These are phyloP conservation scores for Aspergillus leporis DNA, from an alignment of 495 filamentous ascomycete species.

Conservation along the genomic window DNA sequence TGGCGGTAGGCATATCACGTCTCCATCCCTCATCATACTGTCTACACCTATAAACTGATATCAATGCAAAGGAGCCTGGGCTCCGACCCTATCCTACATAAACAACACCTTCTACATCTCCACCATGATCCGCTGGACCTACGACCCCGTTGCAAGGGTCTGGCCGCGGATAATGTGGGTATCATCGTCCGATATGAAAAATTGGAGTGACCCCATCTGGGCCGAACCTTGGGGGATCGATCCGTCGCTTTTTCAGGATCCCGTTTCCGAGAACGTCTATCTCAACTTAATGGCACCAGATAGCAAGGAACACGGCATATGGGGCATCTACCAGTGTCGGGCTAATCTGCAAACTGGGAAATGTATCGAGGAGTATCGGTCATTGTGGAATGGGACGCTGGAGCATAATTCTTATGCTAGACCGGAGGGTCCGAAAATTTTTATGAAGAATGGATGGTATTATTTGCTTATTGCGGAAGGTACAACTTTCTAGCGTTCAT, in stretches of 20 bases:
- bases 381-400: conserved; percentile 8
- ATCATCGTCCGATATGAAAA: conserved; percentile 12
- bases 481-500: not conserved
- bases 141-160: not conserved
- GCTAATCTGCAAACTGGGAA: conserved; percentile 4
- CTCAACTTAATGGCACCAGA: conserved; percentile 9
- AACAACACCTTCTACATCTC: not conserved
- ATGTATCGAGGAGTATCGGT: not conserved
- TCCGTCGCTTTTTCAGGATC: conserved; percentile 58
- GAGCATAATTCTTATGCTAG: conserved; percentile 33
- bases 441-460: conserved; percentile 51
- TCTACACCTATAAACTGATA: not conserved
- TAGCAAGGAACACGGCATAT: not conserved
- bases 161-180: conserved; percentile 1
- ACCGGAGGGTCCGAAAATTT: conserved; percentile 59
- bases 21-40: conserved; percentile 43
- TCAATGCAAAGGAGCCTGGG: not conserved
- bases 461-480: conserved; percentile 60
- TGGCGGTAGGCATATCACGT: conserved; percentile 56
- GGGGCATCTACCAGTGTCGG: conserved; percentile 5
- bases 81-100: not conserved
- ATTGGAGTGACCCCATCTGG: conserved; percentile 58
- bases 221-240: conserved; percentile 57
- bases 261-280: conserved; percentile 45
- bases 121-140: not conserved